A percentile compares a stretch with the other conserved stretches of the same genome.
Evolutionary conservation across 2,329 filamentous ascomycete genomes (phyloP).

Genomic region (Epichloe uncinata): DNA sequence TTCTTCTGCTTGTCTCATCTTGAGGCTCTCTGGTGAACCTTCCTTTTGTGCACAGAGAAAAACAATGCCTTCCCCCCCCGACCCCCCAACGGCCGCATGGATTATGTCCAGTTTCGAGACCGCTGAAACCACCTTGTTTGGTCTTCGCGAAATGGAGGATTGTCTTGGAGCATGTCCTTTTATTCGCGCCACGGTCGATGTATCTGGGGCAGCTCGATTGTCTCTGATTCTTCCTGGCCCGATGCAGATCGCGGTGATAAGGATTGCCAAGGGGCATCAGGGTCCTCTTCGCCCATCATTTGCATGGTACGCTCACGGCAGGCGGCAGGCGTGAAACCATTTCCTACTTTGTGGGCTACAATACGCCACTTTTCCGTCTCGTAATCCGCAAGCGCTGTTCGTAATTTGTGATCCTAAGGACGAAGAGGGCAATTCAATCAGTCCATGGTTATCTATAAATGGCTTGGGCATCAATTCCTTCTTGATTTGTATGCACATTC

Average conservation of each 20-base stretch:
- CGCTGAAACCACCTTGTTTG: neutral
- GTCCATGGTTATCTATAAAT: neutral
- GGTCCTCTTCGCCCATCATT: conserved; percentile 34
- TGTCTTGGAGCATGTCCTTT: neutral
- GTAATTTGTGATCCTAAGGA: conserved; percentile 60
- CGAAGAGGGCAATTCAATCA: neutral
- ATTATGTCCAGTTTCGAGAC: neutral
- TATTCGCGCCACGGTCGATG: conserved; percentile 10
- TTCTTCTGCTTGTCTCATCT: too few relatives aligned
- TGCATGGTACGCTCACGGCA: conserved; percentile 70
- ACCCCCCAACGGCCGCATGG: neutral
- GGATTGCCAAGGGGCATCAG: conserved; percentile 39
- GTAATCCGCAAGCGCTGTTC: conserved; percentile 66
- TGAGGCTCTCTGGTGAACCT: too few relatives aligned
- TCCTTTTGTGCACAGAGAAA: too few relatives aligned
- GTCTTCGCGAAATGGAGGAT: neutral
- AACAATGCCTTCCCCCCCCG: too few relatives aligned
- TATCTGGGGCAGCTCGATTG: conserved; percentile 10
- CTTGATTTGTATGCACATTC: too few relatives aligned
- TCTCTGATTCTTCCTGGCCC: conserved; percentile 7
- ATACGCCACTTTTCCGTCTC: conserved; percentile 90
- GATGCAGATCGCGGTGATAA: conserved; percentile 32
- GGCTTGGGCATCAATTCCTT: neutral
- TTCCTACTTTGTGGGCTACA: conserved; percentile 79
- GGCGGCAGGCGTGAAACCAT: conserved; percentile 74